Conservation (phyloP, 805 yeast genomes). For the Candida schatavii region DNA sequence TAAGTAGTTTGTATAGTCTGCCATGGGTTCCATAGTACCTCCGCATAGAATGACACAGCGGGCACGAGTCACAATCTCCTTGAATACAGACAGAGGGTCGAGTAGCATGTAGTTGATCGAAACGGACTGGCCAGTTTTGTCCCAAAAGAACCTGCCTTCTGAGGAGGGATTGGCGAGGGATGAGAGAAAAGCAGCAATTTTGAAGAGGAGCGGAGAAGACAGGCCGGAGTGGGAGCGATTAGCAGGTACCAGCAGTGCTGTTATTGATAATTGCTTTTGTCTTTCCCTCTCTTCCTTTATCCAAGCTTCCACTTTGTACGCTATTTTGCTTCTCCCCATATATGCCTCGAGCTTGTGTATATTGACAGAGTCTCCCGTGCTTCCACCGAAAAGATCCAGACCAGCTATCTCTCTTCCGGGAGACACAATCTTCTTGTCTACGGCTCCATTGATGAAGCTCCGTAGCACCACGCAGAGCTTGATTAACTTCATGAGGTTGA, state of each 20-base stretch:
- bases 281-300: constrained; percentile 29
- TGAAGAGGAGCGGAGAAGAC: constrained; percentile 61
- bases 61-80: constrained; percentile 60
- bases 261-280: neutral
- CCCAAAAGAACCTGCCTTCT: constrained; percentile 80
- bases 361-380: constrained; percentile 70
- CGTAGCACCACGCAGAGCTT: constrained; percentile 54
- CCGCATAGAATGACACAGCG: constrained; percentile 81
- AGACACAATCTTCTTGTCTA: constrained; percentile 24
- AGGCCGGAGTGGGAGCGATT: constrained; percentile 7
- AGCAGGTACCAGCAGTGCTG: constrained; percentile 7
- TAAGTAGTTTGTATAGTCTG: constrained; percentile 65
- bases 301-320: constrained; percentile 78
- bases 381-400: constrained; percentile 51
- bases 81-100: constrained; percentile 74
- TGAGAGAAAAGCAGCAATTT: constrained; percentile 60
- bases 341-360: constrained; percentile 64
- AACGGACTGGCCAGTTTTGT: constrained; percentile 23
- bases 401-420: constrained; percentile 57
- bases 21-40: constrained; percentile 90
- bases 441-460: constrained; percentile 40
- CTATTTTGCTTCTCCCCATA: constrained; percentile 66
- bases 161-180: constrained; percentile 68
- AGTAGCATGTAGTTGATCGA: constrained; percentile 66
- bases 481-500: constrained; percentile 60